phyloP scores from a whole-genome alignment of 345 rosid species.

The Xanthoceras sorbifolium region DNA sequence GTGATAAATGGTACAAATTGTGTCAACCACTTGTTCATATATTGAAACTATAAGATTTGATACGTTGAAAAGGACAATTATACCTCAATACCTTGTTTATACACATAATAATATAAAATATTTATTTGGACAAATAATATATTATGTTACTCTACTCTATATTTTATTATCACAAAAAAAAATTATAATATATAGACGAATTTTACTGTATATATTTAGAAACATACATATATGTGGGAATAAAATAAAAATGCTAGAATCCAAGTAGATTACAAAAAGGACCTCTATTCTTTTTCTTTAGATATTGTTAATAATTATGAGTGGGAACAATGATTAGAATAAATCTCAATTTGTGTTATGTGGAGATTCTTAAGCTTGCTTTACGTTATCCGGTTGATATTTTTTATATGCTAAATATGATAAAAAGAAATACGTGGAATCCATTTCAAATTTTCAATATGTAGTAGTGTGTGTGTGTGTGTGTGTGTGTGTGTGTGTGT shows the following conservation, averaged over 20 bases:
- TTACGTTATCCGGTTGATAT: constrained; percentile 3
- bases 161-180: too few relatives aligned
- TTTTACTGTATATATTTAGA: too few relatives aligned
- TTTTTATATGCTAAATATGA: not conserved
- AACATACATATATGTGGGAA: not conserved
- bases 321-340: constrained; percentile 7
- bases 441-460: too few relatives aligned
- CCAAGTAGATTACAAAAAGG: not conserved
- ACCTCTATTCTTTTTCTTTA: not conserved
- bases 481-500: too few relatives aligned
- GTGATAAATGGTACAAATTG: too few relatives aligned
- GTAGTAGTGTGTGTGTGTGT: too few relatives aligned
- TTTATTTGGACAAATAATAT: too few relatives aligned
- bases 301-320: not conserved
- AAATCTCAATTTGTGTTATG: constrained; percentile 6
- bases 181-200: not conserved
- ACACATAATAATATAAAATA: not conserved
- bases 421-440: not conserved
- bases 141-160: too few relatives aligned
- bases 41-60: too few relatives aligned
- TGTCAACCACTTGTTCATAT: not conserved
- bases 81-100: not conserved
- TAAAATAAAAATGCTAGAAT: not conserved
- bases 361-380: constrained; percentile 7
- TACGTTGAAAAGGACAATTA: not conserved